These are phyloP conservation scores for Chaetomium strumarium DNA, from an alignment of 2,329 filamentous ascomycete species.

Conservation along the genomic window DNA sequence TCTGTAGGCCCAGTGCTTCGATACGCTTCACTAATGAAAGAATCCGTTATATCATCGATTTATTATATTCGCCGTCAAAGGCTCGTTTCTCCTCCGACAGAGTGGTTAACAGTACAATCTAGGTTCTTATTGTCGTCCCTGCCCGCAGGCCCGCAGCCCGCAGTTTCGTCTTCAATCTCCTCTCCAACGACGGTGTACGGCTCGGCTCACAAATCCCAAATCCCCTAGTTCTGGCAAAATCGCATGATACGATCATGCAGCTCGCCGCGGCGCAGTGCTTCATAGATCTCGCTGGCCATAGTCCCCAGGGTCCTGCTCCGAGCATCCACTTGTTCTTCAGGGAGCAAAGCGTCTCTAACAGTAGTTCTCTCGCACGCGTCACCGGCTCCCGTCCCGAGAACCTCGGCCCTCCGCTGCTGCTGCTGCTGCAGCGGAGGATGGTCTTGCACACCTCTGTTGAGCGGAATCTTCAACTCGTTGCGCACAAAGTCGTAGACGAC, in stretches of 20 bases:
- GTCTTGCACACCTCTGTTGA: constrained; percentile 25
- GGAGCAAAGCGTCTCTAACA: constrained; percentile 23
- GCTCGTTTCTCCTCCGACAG: too few species aligned
- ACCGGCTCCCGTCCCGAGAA: background rate
- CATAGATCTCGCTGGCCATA: constrained; percentile 60
- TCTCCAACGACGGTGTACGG: too few species aligned
- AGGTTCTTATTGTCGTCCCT: too few species aligned
- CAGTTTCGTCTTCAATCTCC: too few species aligned
- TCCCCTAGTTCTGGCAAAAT: constrained; percentile 54
- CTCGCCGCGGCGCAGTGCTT: constrained; percentile 63
- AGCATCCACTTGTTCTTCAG: constrained; percentile 51
- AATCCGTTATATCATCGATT: too few species aligned
- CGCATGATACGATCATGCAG: constrained; percentile 64
- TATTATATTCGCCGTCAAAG: too few species aligned
- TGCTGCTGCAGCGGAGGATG: constrained; percentile 25
- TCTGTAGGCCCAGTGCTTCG: too few species aligned
- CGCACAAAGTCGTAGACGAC: constrained; percentile 26
- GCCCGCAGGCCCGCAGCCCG: too few species aligned
- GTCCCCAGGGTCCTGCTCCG: constrained; percentile 50
- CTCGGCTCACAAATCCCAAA: constrained; percentile 6
- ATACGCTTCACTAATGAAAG: too few species aligned
- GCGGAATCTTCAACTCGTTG: constrained; percentile 22
- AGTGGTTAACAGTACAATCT: too few species aligned
- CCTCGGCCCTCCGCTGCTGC: constrained; percentile 4
- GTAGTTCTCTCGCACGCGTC: background rate